These are phyloP conservation scores for Colletotrichum echinochloae DNA, from an alignment of 2,329 filamentous ascomycete genomes.

Conservation along the genomic window DNA sequence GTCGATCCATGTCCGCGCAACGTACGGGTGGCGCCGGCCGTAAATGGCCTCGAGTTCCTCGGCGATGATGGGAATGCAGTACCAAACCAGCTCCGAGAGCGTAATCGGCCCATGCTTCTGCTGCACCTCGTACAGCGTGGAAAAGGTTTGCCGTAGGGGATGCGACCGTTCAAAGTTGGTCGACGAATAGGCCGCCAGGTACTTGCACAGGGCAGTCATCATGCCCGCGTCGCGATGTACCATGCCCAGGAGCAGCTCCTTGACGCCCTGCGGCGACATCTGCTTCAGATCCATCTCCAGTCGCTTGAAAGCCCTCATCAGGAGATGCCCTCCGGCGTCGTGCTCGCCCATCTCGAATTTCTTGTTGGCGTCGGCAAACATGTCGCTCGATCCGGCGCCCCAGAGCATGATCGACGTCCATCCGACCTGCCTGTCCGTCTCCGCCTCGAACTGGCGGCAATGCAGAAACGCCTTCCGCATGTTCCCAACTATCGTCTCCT, in stretches of 20 bases:
- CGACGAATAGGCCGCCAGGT: constrained; percentile 57
- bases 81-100: constrained; percentile 58
- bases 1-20: constrained; percentile 57
- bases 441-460: constrained; percentile 57
- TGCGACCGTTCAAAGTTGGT: constrained; percentile 58
- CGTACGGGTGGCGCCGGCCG: constrained; percentile 57
- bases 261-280: constrained; percentile 57
- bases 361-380: constrained; percentile 58
- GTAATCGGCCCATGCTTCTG: constrained; percentile 58
- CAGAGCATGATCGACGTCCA: constrained; percentile 58
- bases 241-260: constrained; percentile 58
- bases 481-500: constrained; percentile 58
- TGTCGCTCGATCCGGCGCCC: constrained; percentile 58
- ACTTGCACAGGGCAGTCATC: constrained; percentile 60
- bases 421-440: constrained; percentile 52
- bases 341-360: constrained; percentile 56
- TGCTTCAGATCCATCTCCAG: constrained; percentile 57
- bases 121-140: constrained; percentile 57
- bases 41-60: constrained; percentile 60
- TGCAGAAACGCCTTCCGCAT: constrained; percentile 59
- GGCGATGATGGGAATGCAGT: constrained; percentile 55
- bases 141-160: constrained; percentile 57
- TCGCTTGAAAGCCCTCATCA: constrained; percentile 58
- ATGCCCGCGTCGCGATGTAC: constrained; percentile 57
- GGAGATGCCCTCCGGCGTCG: constrained; percentile 54